Conservation (phyloP, 2,329 filamentous ascomycete species). For the Alternaria hordeiaustralica region DNA sequence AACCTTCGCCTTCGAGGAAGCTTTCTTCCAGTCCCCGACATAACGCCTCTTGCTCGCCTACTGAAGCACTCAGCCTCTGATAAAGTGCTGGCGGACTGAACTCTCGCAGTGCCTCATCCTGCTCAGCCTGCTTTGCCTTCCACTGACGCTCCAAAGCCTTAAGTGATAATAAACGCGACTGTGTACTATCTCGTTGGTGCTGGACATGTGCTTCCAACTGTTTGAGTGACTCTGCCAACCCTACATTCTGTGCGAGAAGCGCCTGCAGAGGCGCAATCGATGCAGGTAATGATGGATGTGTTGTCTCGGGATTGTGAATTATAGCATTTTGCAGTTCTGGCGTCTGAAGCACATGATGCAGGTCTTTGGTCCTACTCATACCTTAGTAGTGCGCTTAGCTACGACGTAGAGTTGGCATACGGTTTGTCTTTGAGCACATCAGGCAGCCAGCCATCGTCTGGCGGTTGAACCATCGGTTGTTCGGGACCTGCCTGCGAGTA, state of each 20-base stretch:
- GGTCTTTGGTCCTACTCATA: constrained; percentile 72
- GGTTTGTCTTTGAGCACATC: constrained; percentile 79
- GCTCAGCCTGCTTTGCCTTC: constrained; percentile 84
- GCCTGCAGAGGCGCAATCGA: constrained; percentile 70
- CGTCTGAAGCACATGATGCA: constrained; percentile 71
- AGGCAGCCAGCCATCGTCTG: constrained; percentile 78
- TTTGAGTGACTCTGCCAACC: constrained; percentile 68
- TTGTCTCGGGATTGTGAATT: constrained; percentile 68
- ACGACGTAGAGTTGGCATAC: constrained; percentile 58
- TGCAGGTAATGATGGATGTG: constrained; percentile 73
- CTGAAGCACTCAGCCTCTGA: constrained; percentile 75
- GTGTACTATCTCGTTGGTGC: constrained; percentile 72
- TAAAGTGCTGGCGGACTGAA: constrained; percentile 90
- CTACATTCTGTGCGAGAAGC: constrained; percentile 73
- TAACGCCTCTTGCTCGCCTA: constrained; percentile 82
- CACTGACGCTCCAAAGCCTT: constrained; percentile 92
- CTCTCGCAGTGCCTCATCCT: constrained; percentile 82
- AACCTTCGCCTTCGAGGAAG: constrained; percentile 72
- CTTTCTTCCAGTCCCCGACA: constrained; percentile 89
- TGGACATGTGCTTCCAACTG: constrained; percentile 65
- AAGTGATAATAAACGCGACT: constrained; percentile 81
- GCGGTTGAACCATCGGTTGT: constrained; percentile 33
- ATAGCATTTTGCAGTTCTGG: constrained; percentile 76
- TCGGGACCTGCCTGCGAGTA: constrained; percentile 23
- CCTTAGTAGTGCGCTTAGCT: constrained; percentile 20